Evolutionary conservation across 345 rosid species (phyloP).

Genomic region (Sonneratia caseolaris): DNA sequence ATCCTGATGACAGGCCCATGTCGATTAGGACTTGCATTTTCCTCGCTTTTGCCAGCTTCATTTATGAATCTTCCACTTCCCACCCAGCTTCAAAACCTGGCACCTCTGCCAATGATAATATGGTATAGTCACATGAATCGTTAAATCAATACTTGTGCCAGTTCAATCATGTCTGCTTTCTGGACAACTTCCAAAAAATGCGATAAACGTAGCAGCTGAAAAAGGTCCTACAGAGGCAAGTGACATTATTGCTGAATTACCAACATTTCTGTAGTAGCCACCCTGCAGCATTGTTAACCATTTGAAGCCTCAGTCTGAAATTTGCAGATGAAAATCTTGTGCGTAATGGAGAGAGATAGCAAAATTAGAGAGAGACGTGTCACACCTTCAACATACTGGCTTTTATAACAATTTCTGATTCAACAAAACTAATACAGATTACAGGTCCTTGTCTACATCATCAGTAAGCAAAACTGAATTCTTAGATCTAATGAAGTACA

Average conservation of each 20-base stretch:
- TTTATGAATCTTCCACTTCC: too few species aligned
- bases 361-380: too few species aligned
- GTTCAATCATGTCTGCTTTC: slow-evolving; percentile 81
- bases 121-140: background rate
- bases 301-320: background rate
- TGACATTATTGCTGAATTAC: slow-evolving; percentile 64
- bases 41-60: background rate
- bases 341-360: background rate
- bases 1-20: background rate
- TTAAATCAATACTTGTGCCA: slow-evolving; percentile 56
- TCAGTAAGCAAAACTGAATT: too few species aligned
- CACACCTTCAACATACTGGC: too few species aligned
- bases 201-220: slow-evolving; percentile 62
- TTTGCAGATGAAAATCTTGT: background rate
- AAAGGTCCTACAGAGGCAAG: slow-evolving; percentile 58
- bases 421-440: too few species aligned
- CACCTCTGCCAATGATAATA: background rate
- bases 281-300: slow-evolving; percentile 32
- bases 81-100: background rate
- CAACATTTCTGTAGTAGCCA: slow-evolving; percentile 46
- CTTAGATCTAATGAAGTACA: too few species aligned
- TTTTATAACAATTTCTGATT: too few species aligned
- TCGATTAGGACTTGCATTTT: background rate
- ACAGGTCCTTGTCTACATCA: too few species aligned
- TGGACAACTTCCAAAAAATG: slow-evolving; percentile 59